Percentiles rank a stretch among this genome's conserved stretches.
Evolutionary conservation across 805 yeast genomes (phyloP).

Genomic region (Debaryomyces prosopidis): DNA sequence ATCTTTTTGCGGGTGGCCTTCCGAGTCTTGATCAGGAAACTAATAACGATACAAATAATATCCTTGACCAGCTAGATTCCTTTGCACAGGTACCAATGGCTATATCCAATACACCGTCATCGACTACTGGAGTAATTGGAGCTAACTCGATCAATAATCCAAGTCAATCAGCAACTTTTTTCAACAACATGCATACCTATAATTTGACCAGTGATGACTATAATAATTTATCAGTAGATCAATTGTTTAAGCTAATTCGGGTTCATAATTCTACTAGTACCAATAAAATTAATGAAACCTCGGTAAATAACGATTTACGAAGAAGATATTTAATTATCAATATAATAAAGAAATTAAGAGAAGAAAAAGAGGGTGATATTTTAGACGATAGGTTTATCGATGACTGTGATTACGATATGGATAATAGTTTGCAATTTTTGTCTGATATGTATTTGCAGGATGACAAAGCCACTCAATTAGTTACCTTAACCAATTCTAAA

Average conservation of each 20-base stretch:
- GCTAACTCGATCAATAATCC: conserved; percentile 1
- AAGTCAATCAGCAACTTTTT: conserved; percentile 16
- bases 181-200: conserved; percentile 20
- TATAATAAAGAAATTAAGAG: conserved; percentile 37
- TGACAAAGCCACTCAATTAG: conserved; percentile 23
- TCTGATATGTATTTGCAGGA: conserved; percentile 42
- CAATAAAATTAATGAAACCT: neutral
- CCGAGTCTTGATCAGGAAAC: neutral
- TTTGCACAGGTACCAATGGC: neutral
- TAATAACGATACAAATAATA: conserved; percentile 2
- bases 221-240: conserved; percentile 36
- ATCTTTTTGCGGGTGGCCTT: neutral
- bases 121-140: conserved; percentile 7
- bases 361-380: conserved; percentile 35
- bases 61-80: neutral
- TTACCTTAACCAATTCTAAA: conserved; percentile 21
- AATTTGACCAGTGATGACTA: conserved; percentile 40
- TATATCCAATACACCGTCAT: conserved; percentile 24
- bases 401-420: conserved; percentile 42
- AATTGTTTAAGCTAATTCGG: conserved; percentile 37
- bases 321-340: conserved; percentile 35
- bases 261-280: conserved; percentile 15
- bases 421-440: conserved; percentile 40
- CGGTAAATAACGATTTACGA: conserved; percentile 31
- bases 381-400: conserved; percentile 30